phyloP scores from a whole-genome alignment of 495 filamentous ascomycete genomes.

The Aspergillus carlsbadensis region DNA sequence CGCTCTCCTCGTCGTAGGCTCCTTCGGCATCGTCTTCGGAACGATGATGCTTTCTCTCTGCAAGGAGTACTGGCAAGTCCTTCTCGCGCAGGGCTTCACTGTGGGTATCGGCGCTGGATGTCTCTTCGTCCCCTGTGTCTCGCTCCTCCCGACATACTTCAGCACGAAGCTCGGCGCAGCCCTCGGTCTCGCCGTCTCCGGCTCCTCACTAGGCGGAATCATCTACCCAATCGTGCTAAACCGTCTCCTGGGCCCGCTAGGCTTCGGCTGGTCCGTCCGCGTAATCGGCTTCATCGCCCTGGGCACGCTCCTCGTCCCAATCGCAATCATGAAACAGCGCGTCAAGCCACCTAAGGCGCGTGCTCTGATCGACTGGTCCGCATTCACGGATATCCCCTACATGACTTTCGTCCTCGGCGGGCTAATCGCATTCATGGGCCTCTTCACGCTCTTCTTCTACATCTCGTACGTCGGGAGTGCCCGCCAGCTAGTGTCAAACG shows the following conservation, averaged over 20 bases:
- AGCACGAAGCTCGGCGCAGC: constrained; percentile 25
- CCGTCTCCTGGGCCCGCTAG: constrained; percentile 18
- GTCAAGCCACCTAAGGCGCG: constrained; percentile 11
- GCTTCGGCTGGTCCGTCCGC: constrained; percentile 52
- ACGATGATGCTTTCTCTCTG: constrained; percentile 44
- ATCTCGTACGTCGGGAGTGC: constrained; percentile 6
- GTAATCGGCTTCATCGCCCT: constrained; percentile 40
- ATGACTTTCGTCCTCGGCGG: constrained; percentile 29
- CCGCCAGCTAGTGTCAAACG: not conserved
- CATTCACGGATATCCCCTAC: constrained; percentile 31
- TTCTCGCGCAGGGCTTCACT: constrained; percentile 38
- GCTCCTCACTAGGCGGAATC: constrained; percentile 35
- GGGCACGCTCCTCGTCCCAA: constrained; percentile 38
- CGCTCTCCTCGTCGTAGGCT: constrained; percentile 35
- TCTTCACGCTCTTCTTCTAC: constrained; percentile 12
- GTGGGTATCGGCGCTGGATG: constrained; percentile 36
- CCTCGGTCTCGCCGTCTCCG: constrained; percentile 28
- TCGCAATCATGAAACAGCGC: constrained; percentile 27
- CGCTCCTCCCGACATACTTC: constrained; percentile 39
- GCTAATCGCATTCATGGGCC: constrained; percentile 7
- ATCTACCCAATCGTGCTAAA: constrained; percentile 34
- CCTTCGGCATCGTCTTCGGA: constrained; percentile 35
- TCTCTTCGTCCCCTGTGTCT: constrained; percentile 35
- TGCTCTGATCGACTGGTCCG: constrained; percentile 24
- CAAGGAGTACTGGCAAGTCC: constrained; percentile 28